These are phyloP conservation scores for Salix brachista DNA, from an alignment of 345 rosid genomes.

Conservation along the genomic window DNA sequence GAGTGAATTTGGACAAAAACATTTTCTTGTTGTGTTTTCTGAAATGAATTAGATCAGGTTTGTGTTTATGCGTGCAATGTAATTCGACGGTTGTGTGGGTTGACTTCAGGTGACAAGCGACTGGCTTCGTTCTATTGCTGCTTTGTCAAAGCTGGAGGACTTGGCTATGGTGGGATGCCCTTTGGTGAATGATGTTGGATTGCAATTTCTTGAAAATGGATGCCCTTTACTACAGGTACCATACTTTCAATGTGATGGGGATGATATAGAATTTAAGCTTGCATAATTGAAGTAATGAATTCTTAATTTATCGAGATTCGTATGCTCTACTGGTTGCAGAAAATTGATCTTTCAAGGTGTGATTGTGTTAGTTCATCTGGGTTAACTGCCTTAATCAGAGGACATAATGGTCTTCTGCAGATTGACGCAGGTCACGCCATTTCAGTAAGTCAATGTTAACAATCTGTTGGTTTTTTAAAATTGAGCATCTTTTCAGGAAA, in stretches of 20 bases:
- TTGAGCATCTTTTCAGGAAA: background rate
- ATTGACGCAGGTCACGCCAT: constrained; percentile 62
- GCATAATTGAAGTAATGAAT: background rate
- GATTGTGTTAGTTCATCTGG: constrained; percentile 55
- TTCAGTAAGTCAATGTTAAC: constrained; percentile 46
- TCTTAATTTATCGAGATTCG: background rate
- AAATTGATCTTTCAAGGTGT: constrained; percentile 73
- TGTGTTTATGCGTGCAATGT: constrained; percentile 4
- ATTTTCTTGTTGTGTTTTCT: background rate
- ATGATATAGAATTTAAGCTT: background rate
- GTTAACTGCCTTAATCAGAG: constrained; percentile 43
- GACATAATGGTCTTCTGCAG: constrained; percentile 53
- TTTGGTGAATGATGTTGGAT: constrained; percentile 60
- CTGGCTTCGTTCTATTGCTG: constrained; percentile 58
- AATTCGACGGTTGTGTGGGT: constrained; percentile 9
- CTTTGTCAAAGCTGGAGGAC: constrained; percentile 55
- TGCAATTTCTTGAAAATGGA: constrained; percentile 51
- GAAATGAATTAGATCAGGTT: background rate
- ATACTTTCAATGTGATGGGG: background rate
- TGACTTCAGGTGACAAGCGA: constrained; percentile 65
- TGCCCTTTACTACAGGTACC: constrained; percentile 68
- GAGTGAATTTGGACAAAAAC: background rate
- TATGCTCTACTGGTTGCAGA: constrained; percentile 34
- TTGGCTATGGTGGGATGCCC: constrained; percentile 59
- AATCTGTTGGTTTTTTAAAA: background rate